Percentiles rank a stretch among this genome's conserved stretches.
phyloP scores from a whole-genome alignment of 306 rosid genomes.

The Psophocarpus tetragonolobus region DNA sequence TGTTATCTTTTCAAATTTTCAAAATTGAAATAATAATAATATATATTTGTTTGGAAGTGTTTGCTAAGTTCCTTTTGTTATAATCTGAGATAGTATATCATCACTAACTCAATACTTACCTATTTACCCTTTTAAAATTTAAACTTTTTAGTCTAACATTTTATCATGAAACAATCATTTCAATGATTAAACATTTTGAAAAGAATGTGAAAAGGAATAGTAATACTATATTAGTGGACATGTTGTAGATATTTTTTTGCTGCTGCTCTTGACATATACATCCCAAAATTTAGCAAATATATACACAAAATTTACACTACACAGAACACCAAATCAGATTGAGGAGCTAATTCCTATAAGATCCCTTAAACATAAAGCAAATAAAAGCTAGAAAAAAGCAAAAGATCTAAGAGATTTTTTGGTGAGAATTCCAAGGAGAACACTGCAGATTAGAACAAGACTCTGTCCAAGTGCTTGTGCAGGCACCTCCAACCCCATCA shows the following conservation, averaged over 20 bases:
- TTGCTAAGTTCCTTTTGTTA: neutral
- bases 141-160: neutral
- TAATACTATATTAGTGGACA: neutral
- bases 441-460: conserved; percentile 55
- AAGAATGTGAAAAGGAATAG: neutral
- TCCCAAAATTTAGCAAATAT: conserved; percentile 1
- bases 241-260: neutral
- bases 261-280: neutral
- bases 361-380: neutral
- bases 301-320: neutral
- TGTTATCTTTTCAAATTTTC: neutral
- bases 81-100: neutral
- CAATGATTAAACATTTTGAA: neutral
- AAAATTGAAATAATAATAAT: neutral
- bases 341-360: neutral
- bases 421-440: conserved; percentile 53
- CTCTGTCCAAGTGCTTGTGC: conserved; percentile 49
- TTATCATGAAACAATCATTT: neutral
- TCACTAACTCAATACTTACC: neutral
- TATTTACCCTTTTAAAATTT: neutral
- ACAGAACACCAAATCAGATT: neutral
- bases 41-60: neutral
- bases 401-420: neutral
- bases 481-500: conserved; percentile 51
- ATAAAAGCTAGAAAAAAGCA: neutral